These are phyloP conservation scores for Gastrodia elata DNA, from an alignment of 106 monocot species.

Conservation along the genomic window DNA sequence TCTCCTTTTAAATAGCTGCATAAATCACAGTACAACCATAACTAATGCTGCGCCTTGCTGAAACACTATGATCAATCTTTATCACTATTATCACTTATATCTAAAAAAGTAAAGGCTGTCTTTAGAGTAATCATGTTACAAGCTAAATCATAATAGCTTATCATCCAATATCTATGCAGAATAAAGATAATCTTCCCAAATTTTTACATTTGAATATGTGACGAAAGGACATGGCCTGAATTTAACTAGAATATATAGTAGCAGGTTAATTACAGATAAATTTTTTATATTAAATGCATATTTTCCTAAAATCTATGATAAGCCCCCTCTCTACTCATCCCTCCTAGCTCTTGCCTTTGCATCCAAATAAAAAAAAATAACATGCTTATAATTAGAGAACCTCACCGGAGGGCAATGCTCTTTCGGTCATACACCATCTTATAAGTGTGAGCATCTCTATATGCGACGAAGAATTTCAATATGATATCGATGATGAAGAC, in stretches of 20 bases:
- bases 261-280: too few relatives aligned
- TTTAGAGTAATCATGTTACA: neutral
- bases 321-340: too few relatives aligned
- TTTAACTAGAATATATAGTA: too few relatives aligned
- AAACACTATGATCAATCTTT: neutral
- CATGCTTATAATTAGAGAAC: neutral
- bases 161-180: neutral
- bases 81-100: neutral
- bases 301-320: too few relatives aligned
- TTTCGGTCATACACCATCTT: constrained; percentile 40
- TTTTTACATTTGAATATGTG: neutral
- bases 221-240: too few relatives aligned
- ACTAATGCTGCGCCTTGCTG: neutral
- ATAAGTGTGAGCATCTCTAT: constrained; percentile 39
- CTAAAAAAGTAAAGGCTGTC: neutral
- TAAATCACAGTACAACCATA: neutral
- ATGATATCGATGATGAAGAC: constrained; percentile 38
- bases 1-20: constrained; percentile 47
- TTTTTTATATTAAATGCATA: too few relatives aligned
- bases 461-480: constrained; percentile 41
- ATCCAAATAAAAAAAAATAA: neutral
- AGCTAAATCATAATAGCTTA: neutral
- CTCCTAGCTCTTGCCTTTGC: too few relatives aligned
- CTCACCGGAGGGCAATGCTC: constrained; percentile 32
- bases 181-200: neutral